A percentile compares a stretch with the other conserved stretches of the same genome.
These are phyloP conservation scores for Clarireedia homoeocarpa DNA, from an alignment of 2,329 filamentous ascomycete species.

Conservation along the genomic window DNA sequence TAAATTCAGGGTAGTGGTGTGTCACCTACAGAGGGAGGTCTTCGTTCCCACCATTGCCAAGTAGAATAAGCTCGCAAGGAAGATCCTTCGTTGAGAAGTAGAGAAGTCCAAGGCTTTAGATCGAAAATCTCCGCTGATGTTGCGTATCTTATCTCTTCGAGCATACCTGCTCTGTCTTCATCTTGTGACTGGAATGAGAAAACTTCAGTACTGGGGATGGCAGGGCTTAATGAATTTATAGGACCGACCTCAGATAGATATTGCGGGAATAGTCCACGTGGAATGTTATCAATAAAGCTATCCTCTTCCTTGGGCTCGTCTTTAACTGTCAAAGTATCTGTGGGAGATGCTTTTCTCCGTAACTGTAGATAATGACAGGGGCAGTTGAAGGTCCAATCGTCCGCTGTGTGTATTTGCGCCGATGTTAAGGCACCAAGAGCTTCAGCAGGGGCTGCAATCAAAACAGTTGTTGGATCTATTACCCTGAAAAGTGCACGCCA, in stretches of 20 bases:
- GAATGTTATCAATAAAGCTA: not conserved
- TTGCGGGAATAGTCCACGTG: not conserved
- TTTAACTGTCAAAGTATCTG: not conserved
- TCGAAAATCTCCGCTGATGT: conserved; percentile 14
- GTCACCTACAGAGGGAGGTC: conserved; percentile 37
- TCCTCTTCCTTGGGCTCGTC: not conserved
- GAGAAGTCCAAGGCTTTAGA: conserved; percentile 48
- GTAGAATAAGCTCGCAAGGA: conserved; percentile 57
- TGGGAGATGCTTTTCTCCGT: conserved; percentile 14
- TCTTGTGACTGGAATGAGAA: not conserved
- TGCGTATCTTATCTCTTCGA: not conserved
- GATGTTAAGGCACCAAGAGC: conserved; percentile 54
- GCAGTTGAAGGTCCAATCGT: conserved; percentile 57
- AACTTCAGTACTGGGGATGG: not conserved
- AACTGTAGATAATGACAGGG: conserved; percentile 53
- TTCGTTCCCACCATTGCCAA: conserved; percentile 62
- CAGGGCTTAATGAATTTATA: not conserved
- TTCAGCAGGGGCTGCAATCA: conserved; percentile 52
- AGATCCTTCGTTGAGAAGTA: conserved; percentile 68
- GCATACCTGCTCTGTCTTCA: not conserved
- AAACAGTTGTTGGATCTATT: conserved; percentile 46
- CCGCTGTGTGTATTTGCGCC: conserved; percentile 46
- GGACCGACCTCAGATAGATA: not conserved
- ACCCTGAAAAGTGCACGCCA: conserved; percentile 49
- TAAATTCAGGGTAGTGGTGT: not conserved